Conservation (phyloP, 305 asterid genomes). For the Salvia sclarea region DNA sequence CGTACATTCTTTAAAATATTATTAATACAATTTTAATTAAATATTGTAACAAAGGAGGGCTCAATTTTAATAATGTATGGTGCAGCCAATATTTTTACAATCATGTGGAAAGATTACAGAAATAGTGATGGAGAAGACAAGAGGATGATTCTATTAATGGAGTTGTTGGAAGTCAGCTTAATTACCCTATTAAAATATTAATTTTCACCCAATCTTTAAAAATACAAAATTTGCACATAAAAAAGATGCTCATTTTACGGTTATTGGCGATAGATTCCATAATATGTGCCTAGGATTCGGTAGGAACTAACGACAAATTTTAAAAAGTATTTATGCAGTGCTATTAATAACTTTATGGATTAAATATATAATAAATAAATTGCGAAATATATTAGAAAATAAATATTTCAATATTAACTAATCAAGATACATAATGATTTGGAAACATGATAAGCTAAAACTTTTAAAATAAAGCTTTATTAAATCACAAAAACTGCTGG, state of each 20-base stretch:
- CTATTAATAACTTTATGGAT: too few species aligned
- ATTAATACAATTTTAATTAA: not conserved
- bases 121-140: not conserved
- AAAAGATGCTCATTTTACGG: not conserved
- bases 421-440: too few species aligned
- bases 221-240: not conserved
- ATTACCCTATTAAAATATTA: not conserved
- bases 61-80: not conserved
- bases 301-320: not conserved
- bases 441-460: too few species aligned
- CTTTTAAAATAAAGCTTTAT: too few species aligned
- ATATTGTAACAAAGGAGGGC: not conserved
- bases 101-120: not conserved
- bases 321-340: too few species aligned
- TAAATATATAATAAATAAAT: too few species aligned
- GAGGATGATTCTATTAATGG: not conserved
- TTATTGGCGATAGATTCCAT: constrained; percentile 28
- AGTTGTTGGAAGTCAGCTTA: not conserved
- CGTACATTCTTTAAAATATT: not conserved
- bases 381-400: too few species aligned
- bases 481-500: too few species aligned
- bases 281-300: not conserved
- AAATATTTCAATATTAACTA: too few species aligned
- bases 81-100: not conserved
- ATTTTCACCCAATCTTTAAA: too few species aligned